phyloP scores from a whole-genome alignment of 2,329 filamentous ascomycete species.

The Incumbomyces lentus region DNA sequence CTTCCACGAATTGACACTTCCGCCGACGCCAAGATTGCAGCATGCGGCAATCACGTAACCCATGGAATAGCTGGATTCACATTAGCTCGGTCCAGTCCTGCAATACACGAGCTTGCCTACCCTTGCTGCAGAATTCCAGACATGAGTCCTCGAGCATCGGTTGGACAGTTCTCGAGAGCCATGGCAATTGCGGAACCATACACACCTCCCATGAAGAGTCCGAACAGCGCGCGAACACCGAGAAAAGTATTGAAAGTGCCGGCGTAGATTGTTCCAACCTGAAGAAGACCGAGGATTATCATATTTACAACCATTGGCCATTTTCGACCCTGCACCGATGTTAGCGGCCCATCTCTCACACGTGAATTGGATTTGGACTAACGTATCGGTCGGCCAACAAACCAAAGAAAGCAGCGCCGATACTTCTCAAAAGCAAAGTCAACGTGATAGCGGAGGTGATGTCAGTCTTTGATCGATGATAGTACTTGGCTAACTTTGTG shows the following conservation, averaged over 20 bases:
- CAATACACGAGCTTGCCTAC: too few relatives aligned
- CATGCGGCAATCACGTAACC: constrained; percentile 71
- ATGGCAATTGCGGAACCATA: constrained; percentile 71
- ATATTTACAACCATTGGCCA: constrained; percentile 78
- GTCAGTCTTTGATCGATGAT: constrained; percentile 51
- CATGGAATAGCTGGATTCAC: constrained; percentile 47
- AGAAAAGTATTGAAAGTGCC: constrained; percentile 62
- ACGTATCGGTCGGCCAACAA: constrained; percentile 62
- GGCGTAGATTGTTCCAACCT: constrained; percentile 70
- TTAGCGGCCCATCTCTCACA: not conserved
- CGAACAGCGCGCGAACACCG: constrained; percentile 63
- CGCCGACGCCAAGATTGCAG: constrained; percentile 63
- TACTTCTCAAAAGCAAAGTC: constrained; percentile 61
- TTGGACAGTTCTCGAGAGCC: constrained; percentile 63
- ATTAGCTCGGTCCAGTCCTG: too few relatives aligned
- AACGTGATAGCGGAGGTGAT: constrained; percentile 67
- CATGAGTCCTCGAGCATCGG: constrained; percentile 65
- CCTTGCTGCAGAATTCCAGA: constrained; percentile 75
- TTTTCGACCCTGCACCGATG: constrained; percentile 50
- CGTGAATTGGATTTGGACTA: not conserved
- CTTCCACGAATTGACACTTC: constrained; percentile 49
- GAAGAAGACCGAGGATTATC: constrained; percentile 58
- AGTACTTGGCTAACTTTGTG: constrained; percentile 54
- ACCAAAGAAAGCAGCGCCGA: constrained; percentile 68
- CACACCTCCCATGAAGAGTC: constrained; percentile 71